Evolutionary conservation across 306 rosid species (phyloP), one percentile per base, ranked within the genome.

Genomic region (Prunus davidiana): DNA sequence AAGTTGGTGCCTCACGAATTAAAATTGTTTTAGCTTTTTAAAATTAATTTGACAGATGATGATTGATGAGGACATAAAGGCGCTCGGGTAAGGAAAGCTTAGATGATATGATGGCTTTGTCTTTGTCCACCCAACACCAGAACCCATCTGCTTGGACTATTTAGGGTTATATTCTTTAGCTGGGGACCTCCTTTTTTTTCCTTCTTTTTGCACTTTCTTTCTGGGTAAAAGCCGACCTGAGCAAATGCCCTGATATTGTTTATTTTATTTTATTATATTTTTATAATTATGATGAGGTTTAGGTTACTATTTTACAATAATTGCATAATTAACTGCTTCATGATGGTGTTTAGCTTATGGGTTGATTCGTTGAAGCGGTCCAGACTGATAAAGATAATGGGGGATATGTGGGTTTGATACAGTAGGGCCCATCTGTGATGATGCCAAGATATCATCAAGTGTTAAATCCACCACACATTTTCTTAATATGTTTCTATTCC

Each of bases 1-100:
- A 91, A 86, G 79, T 87, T 50, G 87, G 78, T 91, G 91, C 64
- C 80, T 74, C 85, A 79, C 69, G 69, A 58, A 79, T 74, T 73
- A 69, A 70, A 73, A 63, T 28, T 69, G 77, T 41, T 4, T 49
- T 74, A 45, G 67, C 22, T 73, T 68, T 34, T 58, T 69, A 61
- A 0, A 32, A 5, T 32, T 32, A 24, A 79, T 81, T 56, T 72
- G 47, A 22, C 57, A 76, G 90, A 89, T 88, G 86, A 87, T 89
- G 91, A 84, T 45, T 83, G 96, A 91, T 83, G 83, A 87, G 81
- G 96, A 91, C 96, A 91, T 89, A 89, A 93, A 91, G 97, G 67
- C 67, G 56, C 81, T 82, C 77, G 85, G 84, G 41, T 41, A 84
- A 64, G 85, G 76, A 87, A 85, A 85, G 80, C 60, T 87, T 67